phyloP scores from a whole-genome alignment of 1,284 basidiomycete species.

The Cerioporus squamosus region DNA sequence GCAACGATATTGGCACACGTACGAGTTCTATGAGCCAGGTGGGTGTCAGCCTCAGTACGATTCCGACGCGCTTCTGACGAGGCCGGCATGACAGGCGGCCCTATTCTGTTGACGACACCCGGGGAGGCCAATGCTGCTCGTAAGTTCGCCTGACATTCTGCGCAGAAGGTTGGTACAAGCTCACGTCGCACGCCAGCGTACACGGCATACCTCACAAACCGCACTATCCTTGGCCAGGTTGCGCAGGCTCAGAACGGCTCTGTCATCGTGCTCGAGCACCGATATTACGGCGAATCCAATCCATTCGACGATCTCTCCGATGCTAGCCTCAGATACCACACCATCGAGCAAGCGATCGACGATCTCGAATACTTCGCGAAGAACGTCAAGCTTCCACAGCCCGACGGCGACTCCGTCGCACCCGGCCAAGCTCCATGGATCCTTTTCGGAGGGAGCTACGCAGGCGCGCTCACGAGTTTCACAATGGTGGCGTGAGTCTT shows the following conservation, averaged over 20 bases:
- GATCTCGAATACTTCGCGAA: constrained; percentile 74
- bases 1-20: constrained; percentile 73
- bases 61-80: neutral
- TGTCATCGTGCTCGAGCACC: constrained; percentile 63
- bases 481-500: constrained; percentile 51
- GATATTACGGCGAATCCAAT: constrained; percentile 57
- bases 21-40: constrained; percentile 64
- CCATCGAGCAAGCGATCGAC: constrained; percentile 75
- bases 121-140: constrained; percentile 52
- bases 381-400: constrained; percentile 69
- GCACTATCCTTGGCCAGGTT: constrained; percentile 66
- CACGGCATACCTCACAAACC: constrained; percentile 63
- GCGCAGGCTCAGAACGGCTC: constrained; percentile 69
- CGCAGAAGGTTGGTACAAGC: no score
- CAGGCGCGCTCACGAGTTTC: constrained; percentile 71
- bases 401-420: constrained; percentile 58
- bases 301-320: constrained; percentile 65
- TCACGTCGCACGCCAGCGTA: constrained; percentile 30
- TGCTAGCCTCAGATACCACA: constrained; percentile 60
- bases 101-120: constrained; percentile 65
- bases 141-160: constrained; percentile 13
- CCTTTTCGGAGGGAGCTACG: constrained; percentile 70
- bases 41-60: neutral
- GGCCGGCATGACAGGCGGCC: constrained; percentile 51
- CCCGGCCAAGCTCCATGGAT: constrained; percentile 70